Evolutionary conservation across 2,329 filamentous ascomycete species (phyloP), one percentile per base, ranked within the genome.

Genomic region (Thelonectria rubi): DNA sequence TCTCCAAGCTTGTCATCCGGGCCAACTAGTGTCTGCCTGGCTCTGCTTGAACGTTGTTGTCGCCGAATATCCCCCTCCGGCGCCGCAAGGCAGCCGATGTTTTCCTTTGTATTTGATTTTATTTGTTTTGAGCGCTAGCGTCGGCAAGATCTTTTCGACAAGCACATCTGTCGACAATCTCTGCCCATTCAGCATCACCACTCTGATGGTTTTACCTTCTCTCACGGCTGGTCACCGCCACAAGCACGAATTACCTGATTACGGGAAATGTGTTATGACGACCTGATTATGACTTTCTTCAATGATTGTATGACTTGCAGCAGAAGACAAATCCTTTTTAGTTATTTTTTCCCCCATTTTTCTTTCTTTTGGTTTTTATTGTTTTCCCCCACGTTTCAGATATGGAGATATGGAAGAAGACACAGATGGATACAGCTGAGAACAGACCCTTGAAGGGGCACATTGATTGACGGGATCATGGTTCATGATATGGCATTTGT

Each of bases 1-100:
- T 97, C 70, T 96, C 94, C 39, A 96, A 96, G 81, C 87, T 98
- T 74, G 94, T 97, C 76, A 97, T 97, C 78, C 93, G 94, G 72
- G 92, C 94, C 73, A 97, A 96, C 82, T 97, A 84, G 76, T 49
- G 5, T 15, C 49, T 47, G 46, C 46, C 40, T 56, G 10, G 49
- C 9, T 50, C 61, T 69, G 63, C 63, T 59, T 65, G 65, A 59
- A 49, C 56, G 60, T 50, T 55, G 60, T 59, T 67, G 62, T 72
- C 62, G 46, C 47, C 56, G 53, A 67, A 53, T 30, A 30, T 58
- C 57, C 42, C 45, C 56, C 55, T 32, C 10, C 42, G 63, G 60
- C 58, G 50, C 40, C 17, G 48, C 48, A 55, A 45, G 47, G 48
- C 47, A n/a, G 55, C 55, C 57, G 50, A 45, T 45, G 18, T 69